These are phyloP conservation scores for Pestalotiopsis sp. DNA, from an alignment of 2,329 filamentous ascomycete genomes.

Conservation along the genomic window DNA sequence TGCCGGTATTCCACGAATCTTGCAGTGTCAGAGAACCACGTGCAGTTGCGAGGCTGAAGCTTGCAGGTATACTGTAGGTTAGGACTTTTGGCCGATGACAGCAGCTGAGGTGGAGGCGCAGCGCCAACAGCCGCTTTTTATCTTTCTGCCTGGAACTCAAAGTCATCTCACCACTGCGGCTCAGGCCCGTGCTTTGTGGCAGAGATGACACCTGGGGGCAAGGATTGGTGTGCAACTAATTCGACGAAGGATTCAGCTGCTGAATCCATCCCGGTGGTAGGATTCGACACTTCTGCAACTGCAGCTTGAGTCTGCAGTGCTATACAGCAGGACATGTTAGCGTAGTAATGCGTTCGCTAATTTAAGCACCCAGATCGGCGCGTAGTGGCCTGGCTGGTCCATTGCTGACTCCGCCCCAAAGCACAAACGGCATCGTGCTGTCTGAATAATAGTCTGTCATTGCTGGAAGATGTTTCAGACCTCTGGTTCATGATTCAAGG, in stretches of 20 bases:
- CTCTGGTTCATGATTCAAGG: neutral
- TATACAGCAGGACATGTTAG: neutral
- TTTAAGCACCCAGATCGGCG: neutral
- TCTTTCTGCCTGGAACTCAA: slow-evolving; percentile 1
- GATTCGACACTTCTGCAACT: neutral
- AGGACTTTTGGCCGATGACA: too few species aligned
- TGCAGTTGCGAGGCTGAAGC: slow-evolving; percentile 4
- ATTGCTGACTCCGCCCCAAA: slow-evolving; percentile 10
- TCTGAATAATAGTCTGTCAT: neutral
- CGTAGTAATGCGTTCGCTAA: slow-evolving; percentile 4
- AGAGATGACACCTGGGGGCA: neutral
- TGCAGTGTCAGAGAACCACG: neutral
- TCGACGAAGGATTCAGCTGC: slow-evolving; percentile 9
- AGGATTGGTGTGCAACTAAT: neutral
- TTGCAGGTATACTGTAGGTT: neutral
- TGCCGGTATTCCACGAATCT: neutral
- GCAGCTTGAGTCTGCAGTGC: neutral
- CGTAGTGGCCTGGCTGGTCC: neutral
- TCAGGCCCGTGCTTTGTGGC: slow-evolving; percentile 1
- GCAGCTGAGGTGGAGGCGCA: slow-evolving; percentile 1
- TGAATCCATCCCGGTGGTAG: neutral
- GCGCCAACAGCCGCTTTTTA: slow-evolving; percentile 8
- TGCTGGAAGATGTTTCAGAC: neutral
- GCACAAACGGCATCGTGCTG: neutral
- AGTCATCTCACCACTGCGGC: neutral